Percentiles rank a stretch among this genome's conserved stretches.
These are phyloP conservation scores for Epicoccum sorghinum DNA, from an alignment of 2,329 filamentous ascomycete species.

Conservation along the genomic window DNA sequence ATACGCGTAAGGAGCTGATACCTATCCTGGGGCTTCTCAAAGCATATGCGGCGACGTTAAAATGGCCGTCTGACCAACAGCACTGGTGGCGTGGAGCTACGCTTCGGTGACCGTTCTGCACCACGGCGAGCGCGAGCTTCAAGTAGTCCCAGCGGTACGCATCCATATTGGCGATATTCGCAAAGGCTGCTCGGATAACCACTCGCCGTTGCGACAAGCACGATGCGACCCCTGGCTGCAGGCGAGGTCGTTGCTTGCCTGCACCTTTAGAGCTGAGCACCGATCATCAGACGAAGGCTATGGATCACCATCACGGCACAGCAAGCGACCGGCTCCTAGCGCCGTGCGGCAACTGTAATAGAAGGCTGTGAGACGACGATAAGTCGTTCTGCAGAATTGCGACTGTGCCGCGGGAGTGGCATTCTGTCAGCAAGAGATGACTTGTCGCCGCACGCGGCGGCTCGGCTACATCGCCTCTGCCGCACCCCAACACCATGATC, in stretches of 20 bases:
- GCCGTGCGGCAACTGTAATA: constrained; percentile 21
- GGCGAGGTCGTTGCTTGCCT: constrained; percentile 21
- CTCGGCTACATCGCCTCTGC: constrained; percentile 32
- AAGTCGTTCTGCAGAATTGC: constrained; percentile 1
- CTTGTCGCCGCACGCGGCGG: constrained; percentile 31
- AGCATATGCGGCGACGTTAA: constrained; percentile 19
- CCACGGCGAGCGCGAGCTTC: constrained; percentile 5
- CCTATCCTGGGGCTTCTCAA: constrained; percentile 25
- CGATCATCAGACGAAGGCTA: constrained; percentile 16
- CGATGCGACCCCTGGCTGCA: constrained; percentile 34
- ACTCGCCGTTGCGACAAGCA: constrained; percentile 20
- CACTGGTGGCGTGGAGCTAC: constrained; percentile 18
- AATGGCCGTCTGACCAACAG: constrained; percentile 22
- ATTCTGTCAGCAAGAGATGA: constrained; percentile 21
- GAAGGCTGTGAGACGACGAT: constrained; percentile 29
- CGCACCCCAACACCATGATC: constrained; percentile 23
- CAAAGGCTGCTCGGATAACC: constrained; percentile 26
- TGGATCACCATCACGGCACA: constrained; percentile 33
- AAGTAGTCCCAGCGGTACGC: neutral
- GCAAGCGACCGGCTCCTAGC: constrained; percentile 28
- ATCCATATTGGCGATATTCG: neutral
- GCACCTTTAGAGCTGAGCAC: constrained; percentile 39
- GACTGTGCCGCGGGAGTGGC: constrained; percentile 6
- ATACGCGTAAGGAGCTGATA: constrained; percentile 17
- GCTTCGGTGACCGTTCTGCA: constrained; percentile 1